Evolutionary conservation across 2,329 filamentous ascomycete genomes (phyloP), one percentile per base, ranked within the genome.

Genomic region (Claviceps lovelessii): DNA sequence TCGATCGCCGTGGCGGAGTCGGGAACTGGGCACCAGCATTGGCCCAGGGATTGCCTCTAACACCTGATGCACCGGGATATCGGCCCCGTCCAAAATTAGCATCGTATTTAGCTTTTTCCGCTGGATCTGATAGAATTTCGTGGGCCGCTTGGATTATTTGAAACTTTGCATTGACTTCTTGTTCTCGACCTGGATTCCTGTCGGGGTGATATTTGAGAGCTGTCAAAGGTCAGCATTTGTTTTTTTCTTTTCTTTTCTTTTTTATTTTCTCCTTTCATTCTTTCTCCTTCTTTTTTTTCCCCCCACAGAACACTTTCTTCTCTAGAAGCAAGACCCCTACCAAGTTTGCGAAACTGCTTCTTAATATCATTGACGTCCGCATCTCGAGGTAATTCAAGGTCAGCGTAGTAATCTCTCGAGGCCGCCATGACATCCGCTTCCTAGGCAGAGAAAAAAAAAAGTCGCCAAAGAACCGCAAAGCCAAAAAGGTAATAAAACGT

Each of bases 161-260:
- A 64, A 95, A 95, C 64, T 88, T 86, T 37, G 85, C 76, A 60
- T 87, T 88, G 65, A 85, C 86, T 64, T 91, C 88, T 55, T 80
- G 72, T 70, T 95, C 89, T 64, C 80, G 81, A 52, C 90, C 90
- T 11, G 85, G 88, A 64, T 95, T 95, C 57, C 90, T 85, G 67
- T 95, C 90, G 8, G 90, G 90, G 64, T 95, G 90, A 64, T 86
- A 94, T 68, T 87, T 86, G 49, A 94, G 75, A 50, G 89, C 89
- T 89, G 55, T 11, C 28, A 35, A 6, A 23, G 23, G 60, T 72
- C 59, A 69, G 64, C 49, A 57, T 53, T 10, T 23, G 9, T 19
- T 44, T 4, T 44, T 19, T 8, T 13, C 2, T 4, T 44, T 28
- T 8, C 3, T 46, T 23, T n/a, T n/a, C n/a, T n/a, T n/a, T n/a